phyloP scores from a whole-genome alignment of 495 filamentous ascomycete genomes.

The Bryoglossum gracile region DNA sequence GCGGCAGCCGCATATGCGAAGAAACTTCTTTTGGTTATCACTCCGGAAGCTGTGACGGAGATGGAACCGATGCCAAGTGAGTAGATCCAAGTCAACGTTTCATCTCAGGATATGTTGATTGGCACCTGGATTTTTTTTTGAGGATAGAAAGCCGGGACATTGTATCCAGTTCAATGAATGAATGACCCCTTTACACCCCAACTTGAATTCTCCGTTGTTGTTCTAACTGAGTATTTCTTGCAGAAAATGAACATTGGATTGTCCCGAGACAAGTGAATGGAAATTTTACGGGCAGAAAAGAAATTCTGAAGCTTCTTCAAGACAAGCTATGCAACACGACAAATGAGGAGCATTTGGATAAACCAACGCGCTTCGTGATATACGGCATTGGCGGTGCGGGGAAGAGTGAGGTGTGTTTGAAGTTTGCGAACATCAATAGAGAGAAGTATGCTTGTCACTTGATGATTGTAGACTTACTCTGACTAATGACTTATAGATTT shows the following conservation, averaged over 20 bases:
- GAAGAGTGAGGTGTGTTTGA: not conserved
- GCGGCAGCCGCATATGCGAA: conserved; percentile 36
- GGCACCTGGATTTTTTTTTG: too few relatives aligned
- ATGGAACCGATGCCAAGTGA: conserved; percentile 29
- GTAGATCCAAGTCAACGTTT: too few relatives aligned
- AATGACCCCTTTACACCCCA: too few relatives aligned
- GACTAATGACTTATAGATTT: conserved; percentile 26
- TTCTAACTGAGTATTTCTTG: too few relatives aligned
- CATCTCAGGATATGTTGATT: not conserved
- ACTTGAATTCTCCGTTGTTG: too few relatives aligned
- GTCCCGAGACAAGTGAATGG: conserved; percentile 11
- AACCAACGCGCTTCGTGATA: not conserved
- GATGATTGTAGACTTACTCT: not conserved
- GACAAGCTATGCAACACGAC: not conserved
- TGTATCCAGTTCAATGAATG: too few relatives aligned
- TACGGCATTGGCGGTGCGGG: not conserved
- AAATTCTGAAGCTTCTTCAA: not conserved
- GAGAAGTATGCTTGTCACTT: too few relatives aligned
- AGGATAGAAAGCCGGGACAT: too few relatives aligned
- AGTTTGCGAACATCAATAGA: not conserved
- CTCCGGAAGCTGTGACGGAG: conserved; percentile 22
- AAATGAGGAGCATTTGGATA: too few relatives aligned
- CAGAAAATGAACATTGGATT: not conserved
- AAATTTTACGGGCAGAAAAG: conserved; percentile 21
- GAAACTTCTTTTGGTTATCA: conserved; percentile 20